Evolutionary conservation across 2,329 filamentous ascomycete species (phyloP), one percentile per base, ranked within the genome.

Genomic region (Seiridium cupressi): DNA sequence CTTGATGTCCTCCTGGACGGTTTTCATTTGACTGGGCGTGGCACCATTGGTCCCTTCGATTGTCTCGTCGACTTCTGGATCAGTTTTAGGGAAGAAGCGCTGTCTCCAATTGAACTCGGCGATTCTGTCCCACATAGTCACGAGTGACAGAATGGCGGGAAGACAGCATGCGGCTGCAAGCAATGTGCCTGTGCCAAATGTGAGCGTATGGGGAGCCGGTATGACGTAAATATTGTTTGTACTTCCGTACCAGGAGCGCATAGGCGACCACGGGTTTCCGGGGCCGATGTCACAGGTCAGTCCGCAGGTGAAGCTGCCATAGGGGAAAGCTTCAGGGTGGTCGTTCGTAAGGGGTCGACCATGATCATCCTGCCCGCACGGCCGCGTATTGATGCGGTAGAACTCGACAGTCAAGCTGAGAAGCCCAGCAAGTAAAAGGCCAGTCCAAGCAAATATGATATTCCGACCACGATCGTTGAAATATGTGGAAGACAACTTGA

Each of bases 371-470:
- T 69, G 63, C 0, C 64, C 67, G 64, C 86, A 89, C 3, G 63
- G 49, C 0, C 69, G 71, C 0, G 83, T 66, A 2, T 77, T 68
- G 13, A 77, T 77, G 1, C 87, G 81, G 64, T 85, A 88, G 65
- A 90, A 89, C 62, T 90, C 87, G 35, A 90, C 79, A 0, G 84
- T 83, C 61, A 90, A 74, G 61, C 85, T 86, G 18, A 89, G 61
- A 1, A 89, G 72, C 0, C 86, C 87, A 32, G 83, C 80, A 10
- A 90, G 76, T 35, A 89, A 72, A 2, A 90, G 73, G 3, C 79
- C 77, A 0, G 85, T 86, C 87, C 88, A 90, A 0, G 88, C 40
- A 64, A 89, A 90, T 58, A 90, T 89, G 49, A 84, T 81, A 63
- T 89, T 89, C 42, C 87, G 78, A 2, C 86, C 87, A 0, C 84